Evolutionary conservation across 2,329 filamentous ascomycete genomes (phyloP), one percentile per base, ranked within the genome.

Genomic region (Arthrobotrys musiformis): DNA sequence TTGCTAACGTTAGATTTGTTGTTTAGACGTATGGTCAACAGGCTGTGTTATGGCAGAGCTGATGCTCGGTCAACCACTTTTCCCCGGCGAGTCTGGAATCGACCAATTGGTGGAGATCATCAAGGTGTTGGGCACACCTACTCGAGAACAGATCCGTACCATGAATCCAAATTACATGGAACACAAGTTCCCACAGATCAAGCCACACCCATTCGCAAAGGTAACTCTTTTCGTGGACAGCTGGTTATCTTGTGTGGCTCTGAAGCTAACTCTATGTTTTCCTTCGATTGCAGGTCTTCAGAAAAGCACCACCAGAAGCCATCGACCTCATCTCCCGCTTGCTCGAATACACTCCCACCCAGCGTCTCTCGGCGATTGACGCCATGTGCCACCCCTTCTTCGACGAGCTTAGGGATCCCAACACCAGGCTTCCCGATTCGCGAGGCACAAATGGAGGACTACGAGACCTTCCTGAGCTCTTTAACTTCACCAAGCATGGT

Each of bases 121-220:
- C 88, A 99, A 99, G 86, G 94, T 99, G 64, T 87, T 99, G 78
- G 95, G 95, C 76, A 99, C 95, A 17, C 95, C 95, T 17, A 98
- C 95, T 37, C 89, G 95, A 79, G 95, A 99, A 84, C 95, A 99
- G 85, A 99, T 99, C 82, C 92, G 95, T 81, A 99, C 95, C 80
- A 99, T 99, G 95, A 99, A 99, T 85, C 95, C 95, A 75, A 99
- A 99, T 85, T 99, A 99, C 85, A 99, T 99, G 95, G 95, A 99
- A 86, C 95, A 99, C 87, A 98, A 98, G 86, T 99, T 99, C 85
- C 95, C 95, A 56, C 95, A 99, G 85, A 99, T 99, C 87, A 99
- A 99, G 87, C 95, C 95, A 73, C 95, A 99, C 83, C 95, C 95
- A 28, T 99, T 99, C 88, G 96, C 92, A 86, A 98, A 98, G 89